These are phyloP conservation scores for Fraxinus platypoda DNA, from an alignment of 305 asterid species.

Conservation along the genomic window DNA sequence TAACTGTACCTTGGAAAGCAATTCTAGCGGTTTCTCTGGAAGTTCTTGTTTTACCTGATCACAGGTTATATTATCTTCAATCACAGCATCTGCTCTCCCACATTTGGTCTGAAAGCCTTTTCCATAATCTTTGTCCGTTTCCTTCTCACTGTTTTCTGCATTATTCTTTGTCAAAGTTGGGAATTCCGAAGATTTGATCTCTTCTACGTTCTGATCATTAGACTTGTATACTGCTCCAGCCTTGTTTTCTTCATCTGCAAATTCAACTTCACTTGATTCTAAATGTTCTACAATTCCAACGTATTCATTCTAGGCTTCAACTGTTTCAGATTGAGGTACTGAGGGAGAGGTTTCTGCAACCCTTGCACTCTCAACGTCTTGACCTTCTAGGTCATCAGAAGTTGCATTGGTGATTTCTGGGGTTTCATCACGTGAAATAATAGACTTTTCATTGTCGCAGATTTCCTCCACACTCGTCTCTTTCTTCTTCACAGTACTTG, in stretches of 20 bases:
- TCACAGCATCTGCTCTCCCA: slow-evolving; percentile 5
- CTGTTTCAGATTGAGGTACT: slow-evolving; percentile 9
- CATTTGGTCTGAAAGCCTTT: not conserved
- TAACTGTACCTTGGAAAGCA: not conserved
- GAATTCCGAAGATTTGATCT: slow-evolving; percentile 11
- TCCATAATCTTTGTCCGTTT: not conserved
- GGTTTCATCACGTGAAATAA: slow-evolving; percentile 23
- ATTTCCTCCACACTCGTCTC: slow-evolving; percentile 28
- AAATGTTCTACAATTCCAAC: slow-evolving; percentile 12
- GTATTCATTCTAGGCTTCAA: not conserved
- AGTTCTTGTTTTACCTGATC: not conserved
- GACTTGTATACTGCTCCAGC: slow-evolving; percentile 16
- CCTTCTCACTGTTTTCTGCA: not conserved
- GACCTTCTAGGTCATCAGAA: slow-evolving; percentile 23
- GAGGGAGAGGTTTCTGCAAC: slow-evolving; percentile 15
- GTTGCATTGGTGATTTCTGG: slow-evolving; percentile 15
- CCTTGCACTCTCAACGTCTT: slow-evolving; percentile 11
- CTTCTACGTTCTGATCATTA: slow-evolving; percentile 6
- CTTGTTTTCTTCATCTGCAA: slow-evolving; percentile 21
- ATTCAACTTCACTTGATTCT: slow-evolving; percentile 23
- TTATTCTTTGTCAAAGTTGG: not conserved
- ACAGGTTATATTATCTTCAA: slow-evolving; percentile 4
- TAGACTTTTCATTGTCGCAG: slow-evolving; percentile 23
- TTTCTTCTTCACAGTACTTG: slow-evolving; percentile 23
- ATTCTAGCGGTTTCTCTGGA: not conserved